Conservation (phyloP, 306 rosid genomes). For the Calophaca sinica region DNA sequence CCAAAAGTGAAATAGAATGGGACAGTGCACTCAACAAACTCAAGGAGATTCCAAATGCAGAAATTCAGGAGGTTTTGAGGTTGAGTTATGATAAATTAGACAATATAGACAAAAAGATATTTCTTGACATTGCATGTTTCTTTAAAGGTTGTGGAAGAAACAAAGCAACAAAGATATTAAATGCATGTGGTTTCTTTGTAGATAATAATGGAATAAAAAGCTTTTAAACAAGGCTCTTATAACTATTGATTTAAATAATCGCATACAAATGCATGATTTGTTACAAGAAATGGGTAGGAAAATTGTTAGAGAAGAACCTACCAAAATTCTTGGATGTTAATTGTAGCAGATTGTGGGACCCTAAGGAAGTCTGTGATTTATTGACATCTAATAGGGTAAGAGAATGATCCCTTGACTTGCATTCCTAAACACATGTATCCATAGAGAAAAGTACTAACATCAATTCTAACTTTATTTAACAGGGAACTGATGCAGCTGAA, state of each 20-base stretch:
- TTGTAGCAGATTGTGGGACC: neutral
- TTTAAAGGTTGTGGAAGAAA: neutral
- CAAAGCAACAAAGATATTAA: neutral
- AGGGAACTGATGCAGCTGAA: constrained; percentile 27
- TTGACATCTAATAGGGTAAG: neutral
- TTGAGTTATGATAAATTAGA: too few relatives aligned
- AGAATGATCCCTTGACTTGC: too few relatives aligned
- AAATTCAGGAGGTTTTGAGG: too few relatives aligned
- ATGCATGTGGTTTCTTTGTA: neutral
- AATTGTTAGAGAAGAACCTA: constrained; percentile 12
- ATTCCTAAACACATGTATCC: too few relatives aligned
- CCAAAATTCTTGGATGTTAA: neutral
- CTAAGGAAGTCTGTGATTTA: neutral
- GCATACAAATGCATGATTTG: constrained; percentile 38
- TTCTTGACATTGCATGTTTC: too few relatives aligned
- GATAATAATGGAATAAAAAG: neutral
- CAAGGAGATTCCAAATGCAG: too few relatives aligned
- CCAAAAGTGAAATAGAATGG: neutral
- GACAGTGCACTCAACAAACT: neutral
- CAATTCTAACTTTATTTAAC: neutral
- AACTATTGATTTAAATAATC: neutral
- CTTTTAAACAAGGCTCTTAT: constrained; percentile 37
- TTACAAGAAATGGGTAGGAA: constrained; percentile 42
- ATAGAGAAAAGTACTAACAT: too few relatives aligned
- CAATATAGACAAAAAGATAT: too few relatives aligned